Conservation (phyloP, 306 rosid genomes). For the Begonia masoniana region DNA sequence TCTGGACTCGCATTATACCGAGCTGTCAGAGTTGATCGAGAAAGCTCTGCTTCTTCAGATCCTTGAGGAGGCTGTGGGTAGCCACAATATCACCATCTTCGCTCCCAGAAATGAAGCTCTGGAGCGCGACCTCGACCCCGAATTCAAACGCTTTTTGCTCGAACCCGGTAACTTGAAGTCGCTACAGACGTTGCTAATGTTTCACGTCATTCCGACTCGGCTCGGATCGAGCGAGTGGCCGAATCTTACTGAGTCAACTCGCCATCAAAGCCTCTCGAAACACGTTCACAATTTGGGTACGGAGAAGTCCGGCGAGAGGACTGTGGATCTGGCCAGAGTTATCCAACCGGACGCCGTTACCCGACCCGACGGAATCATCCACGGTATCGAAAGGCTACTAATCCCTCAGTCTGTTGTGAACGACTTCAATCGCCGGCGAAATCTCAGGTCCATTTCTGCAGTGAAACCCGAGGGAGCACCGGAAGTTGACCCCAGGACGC, state of each 20-base stretch:
- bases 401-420: slow-evolving; percentile 16
- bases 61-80: slow-evolving; percentile 14
- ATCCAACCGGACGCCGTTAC: slow-evolving; percentile 13
- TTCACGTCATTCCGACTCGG: slow-evolving; percentile 17
- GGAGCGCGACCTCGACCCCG: slow-evolving; percentile 21
- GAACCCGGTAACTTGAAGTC: slow-evolving; percentile 17
- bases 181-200: slow-evolving; percentile 13
- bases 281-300: slow-evolving; percentile 5
- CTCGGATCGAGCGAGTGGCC: slow-evolving; percentile 13
- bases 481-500: slow-evolving; percentile 20
- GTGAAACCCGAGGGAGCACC: slow-evolving; percentile 23
- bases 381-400: slow-evolving; percentile 19
- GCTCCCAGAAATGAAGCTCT: slow-evolving; percentile 20
- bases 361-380: slow-evolving; percentile 18
- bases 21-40: slow-evolving; percentile 20
- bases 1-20: slow-evolving; percentile 20
- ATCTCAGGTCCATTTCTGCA: slow-evolving; percentile 12
- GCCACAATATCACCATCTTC: slow-evolving; percentile 17
- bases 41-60: slow-evolving; percentile 14
- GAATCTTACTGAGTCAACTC: slow-evolving; percentile 5
- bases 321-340: slow-evolving; percentile 14
- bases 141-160: slow-evolving; percentile 18
- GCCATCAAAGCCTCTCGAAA: slow-evolving; percentile 4
- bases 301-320: slow-evolving; percentile 11
- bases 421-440: slow-evolving; percentile 17